phyloP scores from a whole-genome alignment of 2,329 filamentous ascomycete genomes.

The Coleophoma eucalyptorum region DNA sequence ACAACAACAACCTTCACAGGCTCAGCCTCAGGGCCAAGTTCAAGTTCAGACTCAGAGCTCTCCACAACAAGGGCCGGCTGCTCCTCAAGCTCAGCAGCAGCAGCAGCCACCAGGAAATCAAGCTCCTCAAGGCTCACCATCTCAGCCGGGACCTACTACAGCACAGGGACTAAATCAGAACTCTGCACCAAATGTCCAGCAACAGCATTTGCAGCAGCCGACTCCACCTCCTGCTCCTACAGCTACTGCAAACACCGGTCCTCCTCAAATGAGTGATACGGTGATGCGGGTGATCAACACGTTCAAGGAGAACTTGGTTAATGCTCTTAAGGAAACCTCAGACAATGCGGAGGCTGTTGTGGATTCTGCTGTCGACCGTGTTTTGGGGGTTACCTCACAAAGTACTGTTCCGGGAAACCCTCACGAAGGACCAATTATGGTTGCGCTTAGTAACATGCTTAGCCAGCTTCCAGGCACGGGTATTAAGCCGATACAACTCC shows the following conservation, averaged over 20 bases:
- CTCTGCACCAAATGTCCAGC: not conserved
- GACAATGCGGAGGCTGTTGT: slow-evolving; percentile 22
- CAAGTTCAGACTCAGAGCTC: not conserved
- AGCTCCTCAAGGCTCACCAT: not conserved
- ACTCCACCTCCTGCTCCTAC: not conserved
- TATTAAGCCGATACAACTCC: slow-evolving; percentile 1
- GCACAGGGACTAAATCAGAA: not conserved
- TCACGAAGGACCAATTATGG: slow-evolving; percentile 21
- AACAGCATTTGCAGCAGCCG: not conserved
- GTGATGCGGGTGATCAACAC: slow-evolving; percentile 15
- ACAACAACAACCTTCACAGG: not conserved
- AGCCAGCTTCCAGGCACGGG: slow-evolving; percentile 11
- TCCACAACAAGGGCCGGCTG: slow-evolving; percentile 2
- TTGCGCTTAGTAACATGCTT: slow-evolving; percentile 19
- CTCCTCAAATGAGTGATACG: slow-evolving; percentile 1
- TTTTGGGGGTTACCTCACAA: slow-evolving; percentile 18
- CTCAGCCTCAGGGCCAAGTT: not conserved
- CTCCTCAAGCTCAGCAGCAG: not conserved
- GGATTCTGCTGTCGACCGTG: slow-evolving; percentile 24
- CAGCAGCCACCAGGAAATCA: not conserved
- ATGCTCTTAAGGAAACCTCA: slow-evolving; percentile 10
- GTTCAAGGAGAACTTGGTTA: slow-evolving; percentile 21
- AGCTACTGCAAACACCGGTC: not conserved
- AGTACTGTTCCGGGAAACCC: slow-evolving; percentile 15
- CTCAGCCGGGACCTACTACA: not conserved